Conservation (phyloP, 768 basidiomycete genomes). For the Lactarius trivialis region DNA sequence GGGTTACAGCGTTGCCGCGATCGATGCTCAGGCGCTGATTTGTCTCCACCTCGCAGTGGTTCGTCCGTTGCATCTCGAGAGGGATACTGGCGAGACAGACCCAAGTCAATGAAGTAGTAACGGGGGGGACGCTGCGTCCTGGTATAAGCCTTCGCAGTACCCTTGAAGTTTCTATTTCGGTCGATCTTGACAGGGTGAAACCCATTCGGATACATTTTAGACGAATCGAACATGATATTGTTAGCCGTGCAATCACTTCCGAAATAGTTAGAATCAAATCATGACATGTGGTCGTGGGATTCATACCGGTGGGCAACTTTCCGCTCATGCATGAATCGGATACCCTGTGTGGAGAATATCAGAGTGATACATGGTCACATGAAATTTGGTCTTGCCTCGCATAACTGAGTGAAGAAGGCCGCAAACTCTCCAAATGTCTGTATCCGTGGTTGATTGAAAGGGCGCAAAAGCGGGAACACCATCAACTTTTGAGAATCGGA, state of each 20-base stretch:
- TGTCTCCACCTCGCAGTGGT: slow-evolving; percentile 38
- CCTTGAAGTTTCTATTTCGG: slow-evolving; percentile 25
- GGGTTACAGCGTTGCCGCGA: slow-evolving; percentile 25
- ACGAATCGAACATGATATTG: slow-evolving; percentile 29
- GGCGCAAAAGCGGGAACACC: slow-evolving; percentile 32
- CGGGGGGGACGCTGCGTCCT: slow-evolving; percentile 26
- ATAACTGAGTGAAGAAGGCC: slow-evolving; percentile 30
- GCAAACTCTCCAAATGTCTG: slow-evolving; percentile 34
- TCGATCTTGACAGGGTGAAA: slow-evolving; percentile 27
- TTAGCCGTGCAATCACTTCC: slow-evolving; percentile 18
- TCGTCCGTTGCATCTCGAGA: slow-evolving; percentile 27
- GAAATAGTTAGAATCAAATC: background rate
- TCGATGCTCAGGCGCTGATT: slow-evolving; percentile 33
- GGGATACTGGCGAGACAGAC: slow-evolving; percentile 25
- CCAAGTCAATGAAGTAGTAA: slow-evolving; percentile 30
- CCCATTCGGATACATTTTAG: slow-evolving; percentile 25
- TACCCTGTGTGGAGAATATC: slow-evolving; percentile 19
- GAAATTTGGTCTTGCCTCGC: slow-evolving; percentile 28
- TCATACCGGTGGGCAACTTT: slow-evolving; percentile 30
- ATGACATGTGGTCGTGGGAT: background rate
- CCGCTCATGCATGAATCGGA: slow-evolving; percentile 26
- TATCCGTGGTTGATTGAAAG: slow-evolving; percentile 29
- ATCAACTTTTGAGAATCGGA: slow-evolving; percentile 21
- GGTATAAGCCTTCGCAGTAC: slow-evolving; percentile 21
- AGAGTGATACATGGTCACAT: background rate